phyloP scores from a whole-genome alignment of 148 eudicot genomes.

The Nepenthes mirabilis region DNA sequence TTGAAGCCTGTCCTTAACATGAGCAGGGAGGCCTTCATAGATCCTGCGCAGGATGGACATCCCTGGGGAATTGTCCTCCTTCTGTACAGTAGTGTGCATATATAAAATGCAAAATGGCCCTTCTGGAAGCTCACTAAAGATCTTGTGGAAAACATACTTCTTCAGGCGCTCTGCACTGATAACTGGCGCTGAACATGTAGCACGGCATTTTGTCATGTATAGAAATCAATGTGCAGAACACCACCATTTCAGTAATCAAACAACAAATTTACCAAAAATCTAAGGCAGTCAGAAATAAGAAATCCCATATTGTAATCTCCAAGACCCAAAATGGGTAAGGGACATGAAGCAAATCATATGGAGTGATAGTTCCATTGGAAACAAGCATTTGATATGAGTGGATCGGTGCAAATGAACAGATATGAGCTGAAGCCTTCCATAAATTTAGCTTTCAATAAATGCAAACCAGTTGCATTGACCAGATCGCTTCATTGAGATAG shows the following conservation, averaged over 20 bases:
- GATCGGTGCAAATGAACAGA: too few relatives aligned
- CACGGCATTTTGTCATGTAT: neutral
- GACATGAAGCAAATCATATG: too few relatives aligned
- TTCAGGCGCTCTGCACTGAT: constrained; percentile 64
- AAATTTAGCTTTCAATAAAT: too few relatives aligned
- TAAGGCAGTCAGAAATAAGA: too few relatives aligned
- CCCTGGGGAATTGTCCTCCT: constrained; percentile 89
- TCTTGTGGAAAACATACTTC: constrained; percentile 64
- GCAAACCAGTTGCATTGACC: too few relatives aligned
- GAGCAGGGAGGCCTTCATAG: constrained; percentile 81
- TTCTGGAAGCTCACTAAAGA: constrained; percentile 59
- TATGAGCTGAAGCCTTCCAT: too few relatives aligned
- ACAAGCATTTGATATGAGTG: too few relatives aligned
- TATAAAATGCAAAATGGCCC: constrained; percentile 78
- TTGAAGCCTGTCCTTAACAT: constrained; percentile 81
- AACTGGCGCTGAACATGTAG: constrained; percentile 48
- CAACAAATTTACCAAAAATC: neutral
- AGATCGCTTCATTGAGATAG: too few relatives aligned
- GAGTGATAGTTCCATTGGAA: too few relatives aligned
- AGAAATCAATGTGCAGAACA: constrained; percentile 1
- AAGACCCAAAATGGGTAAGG: too few relatives aligned
- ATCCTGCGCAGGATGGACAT: constrained; percentile 88
- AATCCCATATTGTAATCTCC: too few relatives aligned
- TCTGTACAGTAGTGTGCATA: constrained; percentile 77
- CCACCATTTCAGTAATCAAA: neutral